These are phyloP conservation scores for Dactylonectria estremocensis DNA, from an alignment of 2,329 filamentous ascomycete species.

Conservation along the genomic window DNA sequence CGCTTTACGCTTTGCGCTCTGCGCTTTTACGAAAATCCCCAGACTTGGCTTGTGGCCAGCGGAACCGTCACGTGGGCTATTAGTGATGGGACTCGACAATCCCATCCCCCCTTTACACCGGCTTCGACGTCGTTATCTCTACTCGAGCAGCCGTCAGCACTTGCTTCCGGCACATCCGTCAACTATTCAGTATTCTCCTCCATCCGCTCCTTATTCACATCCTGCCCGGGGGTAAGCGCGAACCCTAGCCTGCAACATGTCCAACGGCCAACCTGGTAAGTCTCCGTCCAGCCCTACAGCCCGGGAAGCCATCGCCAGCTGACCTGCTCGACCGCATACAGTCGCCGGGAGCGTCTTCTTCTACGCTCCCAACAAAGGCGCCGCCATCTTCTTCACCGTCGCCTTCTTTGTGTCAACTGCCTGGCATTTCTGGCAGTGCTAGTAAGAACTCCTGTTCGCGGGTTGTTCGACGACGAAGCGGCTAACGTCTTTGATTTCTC, in stretches of 20 bases:
- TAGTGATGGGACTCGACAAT: background rate
- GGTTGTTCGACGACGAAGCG: background rate
- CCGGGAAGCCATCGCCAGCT: background rate
- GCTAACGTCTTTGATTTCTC: background rate
- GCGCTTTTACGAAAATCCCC: constrained; percentile 1
- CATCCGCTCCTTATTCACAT: background rate
- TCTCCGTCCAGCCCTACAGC: constrained; percentile 7
- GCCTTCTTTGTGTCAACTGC: constrained; percentile 55
- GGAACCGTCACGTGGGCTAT: background rate
- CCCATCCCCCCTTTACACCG: background rate
- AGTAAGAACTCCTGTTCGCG: constrained; percentile 55
- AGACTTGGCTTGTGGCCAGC: background rate
- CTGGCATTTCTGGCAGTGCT: constrained; percentile 58
- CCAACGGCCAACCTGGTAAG: constrained; percentile 49
- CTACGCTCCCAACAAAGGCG: constrained; percentile 62
- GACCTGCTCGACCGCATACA: constrained; percentile 30
- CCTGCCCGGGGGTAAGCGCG: background rate
- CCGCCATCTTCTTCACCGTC: constrained; percentile 61
- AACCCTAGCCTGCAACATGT: constrained; percentile 24
- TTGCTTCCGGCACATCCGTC: background rate
- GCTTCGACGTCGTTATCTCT: background rate
- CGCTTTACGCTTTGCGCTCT: too few species aligned
- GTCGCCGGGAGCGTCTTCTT: constrained; percentile 60
- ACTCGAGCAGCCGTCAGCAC: background rate
- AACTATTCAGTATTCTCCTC: background rate